Evolutionary conservation across 139 green algal genomes (phyloP).

Genomic region (Microglena sp.): DNA sequence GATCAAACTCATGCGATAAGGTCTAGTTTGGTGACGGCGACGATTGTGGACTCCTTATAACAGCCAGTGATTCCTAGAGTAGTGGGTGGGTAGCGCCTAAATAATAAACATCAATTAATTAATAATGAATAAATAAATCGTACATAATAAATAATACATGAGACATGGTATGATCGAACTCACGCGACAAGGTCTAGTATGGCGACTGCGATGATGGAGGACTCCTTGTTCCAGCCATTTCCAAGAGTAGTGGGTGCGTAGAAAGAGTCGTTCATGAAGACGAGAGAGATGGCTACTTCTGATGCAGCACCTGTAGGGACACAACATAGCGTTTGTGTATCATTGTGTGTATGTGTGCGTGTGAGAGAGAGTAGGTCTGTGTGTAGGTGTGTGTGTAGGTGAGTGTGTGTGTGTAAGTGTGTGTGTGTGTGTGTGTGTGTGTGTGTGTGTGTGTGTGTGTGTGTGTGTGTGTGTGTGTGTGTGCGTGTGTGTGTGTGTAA

Average conservation of each 20-base stretch:
- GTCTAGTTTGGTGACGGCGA: constrained; percentile 20
- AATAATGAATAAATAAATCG: too few relatives aligned
- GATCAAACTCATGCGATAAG: constrained; percentile 13
- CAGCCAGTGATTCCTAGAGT: not conserved
- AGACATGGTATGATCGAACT: not conserved
- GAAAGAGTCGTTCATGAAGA: too few relatives aligned
- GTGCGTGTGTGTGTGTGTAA: not conserved
- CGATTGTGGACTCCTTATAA: constrained; percentile 19
- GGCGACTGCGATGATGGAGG: constrained; percentile 17
- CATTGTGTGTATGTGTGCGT: not conserved
- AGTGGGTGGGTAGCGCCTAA: too few relatives aligned
- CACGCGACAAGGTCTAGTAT: constrained; percentile 20
- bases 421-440: not conserved
- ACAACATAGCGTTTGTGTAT: too few relatives aligned
- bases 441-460: constrained; percentile 2
- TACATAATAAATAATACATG: too few relatives aligned
- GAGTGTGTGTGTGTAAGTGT: not conserved
- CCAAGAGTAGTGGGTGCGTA: not conserved
- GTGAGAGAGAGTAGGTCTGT: not conserved
- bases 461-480: not conserved
- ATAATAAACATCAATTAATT: too few relatives aligned
- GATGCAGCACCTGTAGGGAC: too few relatives aligned
- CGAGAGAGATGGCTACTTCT: too few relatives aligned
- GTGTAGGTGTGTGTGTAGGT: not conserved
- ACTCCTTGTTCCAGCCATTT: constrained; percentile 11